These are phyloP conservation scores for Endoconidiophora polonica DNA, from an alignment of 2,329 filamentous ascomycete genomes.

Conservation along the genomic window DNA sequence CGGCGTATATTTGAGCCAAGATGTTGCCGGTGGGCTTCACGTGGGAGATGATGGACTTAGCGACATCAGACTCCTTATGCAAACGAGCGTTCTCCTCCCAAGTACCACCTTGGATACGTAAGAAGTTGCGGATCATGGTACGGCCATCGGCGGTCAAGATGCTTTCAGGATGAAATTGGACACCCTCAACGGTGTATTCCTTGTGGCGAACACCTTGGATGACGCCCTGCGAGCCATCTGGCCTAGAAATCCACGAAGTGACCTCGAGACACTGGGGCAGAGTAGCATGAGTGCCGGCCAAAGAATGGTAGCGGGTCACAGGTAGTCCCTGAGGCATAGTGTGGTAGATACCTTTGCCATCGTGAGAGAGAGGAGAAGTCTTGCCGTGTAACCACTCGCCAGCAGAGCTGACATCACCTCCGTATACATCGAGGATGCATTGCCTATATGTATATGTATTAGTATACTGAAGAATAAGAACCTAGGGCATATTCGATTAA, in stretches of 20 bases:
- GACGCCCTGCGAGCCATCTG: slow-evolving; percentile 63
- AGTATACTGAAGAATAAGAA: slow-evolving; percentile 3
- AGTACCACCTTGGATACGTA: slow-evolving; percentile 73
- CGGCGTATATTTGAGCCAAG: slow-evolving; percentile 75
- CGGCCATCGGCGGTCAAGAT: slow-evolving; percentile 84
- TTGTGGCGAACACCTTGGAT: slow-evolving; percentile 97
- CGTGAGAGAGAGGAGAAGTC: slow-evolving; percentile 79
- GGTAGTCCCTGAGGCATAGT: slow-evolving; percentile 65
- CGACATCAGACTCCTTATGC: slow-evolving; percentile 23
- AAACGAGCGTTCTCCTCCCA: slow-evolving; percentile 66
- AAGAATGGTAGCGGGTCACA: slow-evolving; percentile 89
- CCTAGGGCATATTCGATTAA: background rate
- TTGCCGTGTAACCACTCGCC: slow-evolving; percentile 96
- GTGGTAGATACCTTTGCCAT: slow-evolving; percentile 78
- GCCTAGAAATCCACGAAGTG: slow-evolving; percentile 70
- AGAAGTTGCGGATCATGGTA: slow-evolving; percentile 81
- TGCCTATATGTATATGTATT: slow-evolving; percentile 35
- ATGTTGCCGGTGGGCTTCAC: slow-evolving; percentile 59
- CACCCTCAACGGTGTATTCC: slow-evolving; percentile 77
- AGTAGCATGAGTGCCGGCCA: slow-evolving; percentile 79
- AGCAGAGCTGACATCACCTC: slow-evolving; percentile 77
- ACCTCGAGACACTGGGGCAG: slow-evolving; percentile 75
- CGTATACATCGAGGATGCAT: slow-evolving; percentile 90
- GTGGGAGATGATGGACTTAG: slow-evolving; percentile 13
- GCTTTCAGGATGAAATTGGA: slow-evolving; percentile 96